Conservation (phyloP, 2,329 filamentous ascomycete genomes). For the Beauveria asiatica region DNA sequence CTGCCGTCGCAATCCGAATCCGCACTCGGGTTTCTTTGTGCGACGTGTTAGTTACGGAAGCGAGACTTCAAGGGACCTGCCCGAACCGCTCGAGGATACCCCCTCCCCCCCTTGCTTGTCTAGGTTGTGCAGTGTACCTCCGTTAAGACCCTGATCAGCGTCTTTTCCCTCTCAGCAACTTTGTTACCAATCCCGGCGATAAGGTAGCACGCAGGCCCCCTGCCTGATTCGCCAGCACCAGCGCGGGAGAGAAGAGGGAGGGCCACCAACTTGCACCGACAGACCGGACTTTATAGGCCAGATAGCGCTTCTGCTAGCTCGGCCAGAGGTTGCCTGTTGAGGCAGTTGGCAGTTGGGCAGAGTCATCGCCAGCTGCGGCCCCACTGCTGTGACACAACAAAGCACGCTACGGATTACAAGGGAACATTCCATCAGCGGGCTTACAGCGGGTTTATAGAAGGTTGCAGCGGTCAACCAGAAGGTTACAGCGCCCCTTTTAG, state of each 20-base stretch:
- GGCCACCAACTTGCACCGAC: not conserved
- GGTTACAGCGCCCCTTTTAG: not conserved
- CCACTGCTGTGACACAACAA: not conserved
- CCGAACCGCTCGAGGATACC: not conserved
- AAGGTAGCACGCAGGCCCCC: not conserved
- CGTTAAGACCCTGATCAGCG: slow-evolving; percentile 4
- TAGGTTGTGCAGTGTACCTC: not conserved
- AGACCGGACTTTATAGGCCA: not conserved
- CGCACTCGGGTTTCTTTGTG: not conserved
- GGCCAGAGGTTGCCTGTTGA: not conserved
- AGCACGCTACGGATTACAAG: not conserved
- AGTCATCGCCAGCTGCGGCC: not conserved
- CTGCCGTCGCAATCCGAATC: too few relatives aligned
- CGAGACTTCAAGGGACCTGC: not conserved
- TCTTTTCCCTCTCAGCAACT: not conserved
- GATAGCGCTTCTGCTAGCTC: not conserved
- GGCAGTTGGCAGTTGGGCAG: not conserved
- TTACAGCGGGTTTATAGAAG: not conserved
- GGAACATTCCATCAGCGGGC: not conserved
- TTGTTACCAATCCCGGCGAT: not conserved
- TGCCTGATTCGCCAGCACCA: not conserved
- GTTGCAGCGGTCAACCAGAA: not conserved
- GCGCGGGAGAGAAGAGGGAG: too few relatives aligned
- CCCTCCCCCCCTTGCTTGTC: not conserved
- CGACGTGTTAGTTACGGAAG: not conserved